Percentiles rank a stretch among this genome's conserved stretches.
Conservation (phyloP, 2,329 filamentous ascomycete genomes). For the Neofusicoccum sp. region DNA sequence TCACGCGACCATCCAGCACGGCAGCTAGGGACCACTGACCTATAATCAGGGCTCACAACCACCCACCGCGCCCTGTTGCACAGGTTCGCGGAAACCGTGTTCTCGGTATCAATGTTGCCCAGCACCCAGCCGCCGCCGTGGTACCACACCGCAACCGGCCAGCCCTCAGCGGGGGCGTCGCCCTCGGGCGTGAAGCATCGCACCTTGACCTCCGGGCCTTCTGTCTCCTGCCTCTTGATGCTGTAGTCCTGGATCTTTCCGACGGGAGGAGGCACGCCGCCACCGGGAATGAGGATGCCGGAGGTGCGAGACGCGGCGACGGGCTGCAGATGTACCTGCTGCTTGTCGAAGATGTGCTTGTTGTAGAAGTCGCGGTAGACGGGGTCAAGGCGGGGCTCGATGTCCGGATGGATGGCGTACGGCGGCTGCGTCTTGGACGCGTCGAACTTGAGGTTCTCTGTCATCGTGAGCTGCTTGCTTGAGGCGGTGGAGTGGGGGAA, state of each 20-base stretch:
- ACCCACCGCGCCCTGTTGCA: conserved; percentile 11
- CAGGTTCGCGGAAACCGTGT: conserved; percentile 27
- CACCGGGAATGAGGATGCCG: conserved; percentile 25
- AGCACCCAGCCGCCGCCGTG: conserved; percentile 44
- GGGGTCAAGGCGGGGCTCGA: conserved; percentile 36
- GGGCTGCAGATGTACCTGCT: conserved; percentile 28
- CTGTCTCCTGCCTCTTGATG: conserved; percentile 15
- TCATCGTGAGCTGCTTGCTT: not conserved
- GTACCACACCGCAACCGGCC: conserved; percentile 42
- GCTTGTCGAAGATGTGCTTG: conserved; percentile 26
- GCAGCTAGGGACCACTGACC: not conserved
- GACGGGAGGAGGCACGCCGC: conserved; percentile 29
- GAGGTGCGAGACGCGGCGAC: conserved; percentile 29
- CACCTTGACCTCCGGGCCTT: conserved; percentile 29
- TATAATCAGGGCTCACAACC: conserved; percentile 9
- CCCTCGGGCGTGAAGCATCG: conserved; percentile 35
- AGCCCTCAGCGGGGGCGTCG: conserved; percentile 27
- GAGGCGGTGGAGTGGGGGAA: not conserved
- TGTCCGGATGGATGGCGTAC: conserved; percentile 12
- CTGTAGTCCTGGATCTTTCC: conserved; percentile 27
- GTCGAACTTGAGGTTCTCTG: not conserved
- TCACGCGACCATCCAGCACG: not conserved
- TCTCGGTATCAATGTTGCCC: conserved; percentile 36
- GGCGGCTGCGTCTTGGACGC: not conserved
- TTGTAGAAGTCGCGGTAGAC: conserved; percentile 43